These are phyloP conservation scores for Paspalum notatum DNA, from an alignment of 176 grass and related monocot genomes.

Conservation along the genomic window DNA sequence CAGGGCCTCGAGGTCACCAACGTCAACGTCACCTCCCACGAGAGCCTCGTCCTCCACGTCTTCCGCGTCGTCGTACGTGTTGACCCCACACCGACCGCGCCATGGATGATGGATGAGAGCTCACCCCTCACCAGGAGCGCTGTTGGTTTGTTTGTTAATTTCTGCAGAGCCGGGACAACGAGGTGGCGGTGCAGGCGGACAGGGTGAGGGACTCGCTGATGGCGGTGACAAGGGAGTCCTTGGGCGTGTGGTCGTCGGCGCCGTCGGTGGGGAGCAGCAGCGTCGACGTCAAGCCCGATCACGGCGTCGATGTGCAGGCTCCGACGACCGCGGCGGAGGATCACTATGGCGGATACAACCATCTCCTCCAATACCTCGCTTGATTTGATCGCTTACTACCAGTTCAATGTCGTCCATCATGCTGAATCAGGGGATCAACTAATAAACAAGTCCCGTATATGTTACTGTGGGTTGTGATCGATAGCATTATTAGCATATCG, in stretches of 20 bases:
- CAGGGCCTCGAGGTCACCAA: slow-evolving; percentile 79
- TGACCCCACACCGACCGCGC: neutral
- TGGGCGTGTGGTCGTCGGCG: slow-evolving; percentile 42
- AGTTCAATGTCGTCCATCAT: too few species aligned
- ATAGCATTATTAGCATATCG: neutral
- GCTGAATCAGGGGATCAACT: neutral
- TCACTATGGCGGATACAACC: slow-evolving; percentile 46
- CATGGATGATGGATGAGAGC: neutral
- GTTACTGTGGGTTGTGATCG: neutral
- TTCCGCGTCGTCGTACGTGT: slow-evolving; percentile 67
- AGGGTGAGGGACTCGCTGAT: slow-evolving; percentile 82
- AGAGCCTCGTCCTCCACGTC: slow-evolving; percentile 75
- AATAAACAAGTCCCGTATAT: neutral
- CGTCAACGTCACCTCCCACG: slow-evolving; percentile 72
- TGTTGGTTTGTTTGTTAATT: too few species aligned
- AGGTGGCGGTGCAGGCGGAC: slow-evolving; percentile 69
- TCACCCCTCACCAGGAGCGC: neutral
- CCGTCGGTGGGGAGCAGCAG: neutral
- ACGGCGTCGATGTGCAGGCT: slow-evolving; percentile 23
- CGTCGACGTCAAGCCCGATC: slow-evolving; percentile 28
- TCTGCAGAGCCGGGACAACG: slow-evolving; percentile 67
- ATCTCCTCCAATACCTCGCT: slow-evolving; percentile 67
- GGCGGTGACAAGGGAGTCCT: slow-evolving; percentile 72
- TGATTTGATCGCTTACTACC: neutral
- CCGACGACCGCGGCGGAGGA: neutral